Evolutionary conservation across 352 stramenopile genomes (phyloP).

Genomic region (Phytophthora boehmeriae): DNA sequence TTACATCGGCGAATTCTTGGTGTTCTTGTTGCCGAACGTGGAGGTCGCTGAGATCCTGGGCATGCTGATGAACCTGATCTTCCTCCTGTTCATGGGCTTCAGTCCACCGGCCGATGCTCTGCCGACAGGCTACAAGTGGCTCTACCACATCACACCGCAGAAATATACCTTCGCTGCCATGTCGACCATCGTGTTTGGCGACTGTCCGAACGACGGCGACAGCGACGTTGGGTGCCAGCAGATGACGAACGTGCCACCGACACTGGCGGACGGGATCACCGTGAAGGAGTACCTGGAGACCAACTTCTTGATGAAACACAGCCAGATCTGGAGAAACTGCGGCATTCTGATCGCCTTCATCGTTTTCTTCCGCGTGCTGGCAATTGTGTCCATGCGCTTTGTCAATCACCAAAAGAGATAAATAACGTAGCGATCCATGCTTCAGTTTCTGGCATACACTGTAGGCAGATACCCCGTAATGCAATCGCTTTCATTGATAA

Average conservation of each 20-base stretch:
- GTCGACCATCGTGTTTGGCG: constrained; percentile 8
- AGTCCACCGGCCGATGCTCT: constrained; percentile 11
- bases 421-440: too few species aligned
- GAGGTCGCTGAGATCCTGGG: constrained; percentile 16
- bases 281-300: constrained; percentile 45
- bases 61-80: constrained; percentile 7
- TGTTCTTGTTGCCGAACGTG: constrained; percentile 16
- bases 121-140: constrained; percentile 11
- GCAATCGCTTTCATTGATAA: too few species aligned
- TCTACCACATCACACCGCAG: constrained; percentile 16
- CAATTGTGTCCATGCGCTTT: constrained; percentile 47
- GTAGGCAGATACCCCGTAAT: too few species aligned
- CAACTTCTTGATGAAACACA: constrained; percentile 15
- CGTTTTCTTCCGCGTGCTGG: constrained; percentile 78
- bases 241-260: constrained; percentile 13
- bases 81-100: constrained; percentile 24
- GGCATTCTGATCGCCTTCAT: constrained; percentile 3
- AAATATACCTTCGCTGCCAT: constrained; percentile 20
- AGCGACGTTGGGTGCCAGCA: constrained; percentile 6
- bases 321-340: constrained; percentile 28
- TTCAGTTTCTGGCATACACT: too few species aligned
- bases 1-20: constrained; percentile 42
- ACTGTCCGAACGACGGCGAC: constrained; percentile 6
- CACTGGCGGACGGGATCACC: constrained; percentile 4
- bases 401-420: constrained; percentile 22